A percentile compares a stretch with the other conserved stretches of the same genome.
phyloP scores from a whole-genome alignment of 176 grass and related monocot genomes.

The Puccinellia tenuiflora region DNA sequence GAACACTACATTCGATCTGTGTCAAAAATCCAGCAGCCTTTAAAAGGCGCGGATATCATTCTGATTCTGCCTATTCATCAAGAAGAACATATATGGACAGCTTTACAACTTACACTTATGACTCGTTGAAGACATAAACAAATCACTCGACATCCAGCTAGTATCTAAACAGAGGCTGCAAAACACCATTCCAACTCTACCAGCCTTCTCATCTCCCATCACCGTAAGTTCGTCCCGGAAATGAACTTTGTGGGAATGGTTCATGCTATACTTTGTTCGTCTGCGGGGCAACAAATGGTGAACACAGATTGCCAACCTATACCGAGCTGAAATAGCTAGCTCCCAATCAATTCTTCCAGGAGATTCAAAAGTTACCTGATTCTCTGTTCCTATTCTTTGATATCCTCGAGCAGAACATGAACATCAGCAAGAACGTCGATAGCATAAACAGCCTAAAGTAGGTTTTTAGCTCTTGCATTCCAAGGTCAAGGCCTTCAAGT shows the following conservation, averaged over 20 bases:
- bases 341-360: not conserved
- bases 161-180: not conserved
- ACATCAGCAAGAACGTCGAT: conserved; percentile 79
- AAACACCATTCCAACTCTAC: conserved; percentile 14
- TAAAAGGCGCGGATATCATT: not conserved
- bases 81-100: conserved; percentile 22
- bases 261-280: conserved; percentile 28
- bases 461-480: conserved; percentile 84
- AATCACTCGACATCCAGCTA: not conserved
- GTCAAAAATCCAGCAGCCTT: not conserved
- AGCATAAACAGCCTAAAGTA: conserved; percentile 93
- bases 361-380: conserved; percentile 28
- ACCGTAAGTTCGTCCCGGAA: not conserved
- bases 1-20: not conserved
- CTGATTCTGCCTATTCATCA: not conserved
- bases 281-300: conserved; percentile 12
- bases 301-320: not conserved
- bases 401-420: conserved; percentile 98
- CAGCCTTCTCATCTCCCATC: not conserved
- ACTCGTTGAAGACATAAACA: not conserved
- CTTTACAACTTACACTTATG: conserved; percentile 35
- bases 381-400: conserved; percentile 75
- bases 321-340: not conserved
- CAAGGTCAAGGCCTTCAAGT: conserved; percentile 79
- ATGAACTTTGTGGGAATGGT: not conserved